Evolutionary conservation across 2,329 filamentous ascomycete species (phyloP).

Genomic region (Pseudopyrenochaeta lycopersici): DNA sequence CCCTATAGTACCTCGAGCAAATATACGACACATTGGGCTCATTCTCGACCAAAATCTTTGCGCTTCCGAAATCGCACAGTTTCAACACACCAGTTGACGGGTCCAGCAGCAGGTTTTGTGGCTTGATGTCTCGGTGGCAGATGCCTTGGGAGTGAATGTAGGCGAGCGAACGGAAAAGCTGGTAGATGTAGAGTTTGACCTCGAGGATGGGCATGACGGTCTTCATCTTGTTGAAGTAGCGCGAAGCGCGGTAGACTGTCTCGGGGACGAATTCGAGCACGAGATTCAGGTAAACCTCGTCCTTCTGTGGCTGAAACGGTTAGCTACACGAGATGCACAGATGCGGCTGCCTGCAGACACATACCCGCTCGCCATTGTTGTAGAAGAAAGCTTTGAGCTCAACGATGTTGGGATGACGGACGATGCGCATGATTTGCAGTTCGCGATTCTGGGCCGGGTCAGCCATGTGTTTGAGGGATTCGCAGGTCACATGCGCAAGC

Average conservation of each 20-base stretch:
- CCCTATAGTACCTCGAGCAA: slow-evolving; percentile 98
- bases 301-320: slow-evolving; percentile 63
- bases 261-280: slow-evolving; percentile 98
- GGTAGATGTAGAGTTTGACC: slow-evolving; percentile 99
- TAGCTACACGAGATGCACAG: slow-evolving; percentile 35
- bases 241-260: slow-evolving; percentile 96
- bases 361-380: slow-evolving; percentile 96
- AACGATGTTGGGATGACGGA: slow-evolving; percentile 98
- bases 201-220: slow-evolving; percentile 99
- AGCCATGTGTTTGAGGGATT: slow-evolving; percentile 27
- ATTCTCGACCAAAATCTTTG: slow-evolving; percentile 98
- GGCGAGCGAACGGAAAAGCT: slow-evolving; percentile 96
- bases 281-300: slow-evolving; percentile 98
- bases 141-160: slow-evolving; percentile 99
- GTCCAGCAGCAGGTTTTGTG: slow-evolving; percentile 94
- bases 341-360: slow-evolving; percentile 41
- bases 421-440: slow-evolving; percentile 99
- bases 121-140: slow-evolving; percentile 99
- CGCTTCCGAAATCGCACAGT: slow-evolving; percentile 98
- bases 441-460: slow-evolving; percentile 81
- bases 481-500: slow-evolving; percentile 31
- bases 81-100: slow-evolving; percentile 91
- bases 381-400: slow-evolving; percentile 99
- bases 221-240: slow-evolving; percentile 99
- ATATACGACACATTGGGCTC: slow-evolving; percentile 99